These are phyloP conservation scores for Fagopyrum tataricum DNA, from an alignment of 148 eudicot species.

Conservation along the genomic window DNA sequence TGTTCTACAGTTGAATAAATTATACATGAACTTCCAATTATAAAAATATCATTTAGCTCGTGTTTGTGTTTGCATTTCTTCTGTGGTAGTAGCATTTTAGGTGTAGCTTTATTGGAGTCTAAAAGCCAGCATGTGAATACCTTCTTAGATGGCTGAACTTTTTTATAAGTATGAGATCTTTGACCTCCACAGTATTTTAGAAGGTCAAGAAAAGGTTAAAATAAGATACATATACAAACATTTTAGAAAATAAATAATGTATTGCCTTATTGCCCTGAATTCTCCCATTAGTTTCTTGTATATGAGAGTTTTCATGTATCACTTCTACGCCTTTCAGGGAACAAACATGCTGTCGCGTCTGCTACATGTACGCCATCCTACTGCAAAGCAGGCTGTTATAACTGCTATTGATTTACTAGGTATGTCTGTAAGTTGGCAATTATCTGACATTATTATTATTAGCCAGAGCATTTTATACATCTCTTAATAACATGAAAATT, in stretches of 20 bases:
- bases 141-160: not conserved
- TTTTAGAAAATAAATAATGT: not conserved
- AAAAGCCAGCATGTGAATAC: conserved; percentile 3
- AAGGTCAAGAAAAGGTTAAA: not conserved
- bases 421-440: conserved; percentile 27
- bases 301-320: not conserved
- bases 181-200: not conserved
- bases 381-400: conserved; percentile 96
- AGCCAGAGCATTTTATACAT: not conserved
- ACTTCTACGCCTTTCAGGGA: conserved; percentile 46
- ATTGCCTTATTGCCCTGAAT: not conserved
- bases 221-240: not conserved
- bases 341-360: conserved; percentile 94
- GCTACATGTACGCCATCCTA: conserved; percentile 89
- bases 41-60: not conserved
- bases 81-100: not conserved
- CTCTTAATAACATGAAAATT: not conserved
- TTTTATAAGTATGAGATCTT: not conserved
- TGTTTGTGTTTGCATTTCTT: not conserved
- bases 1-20: not conserved
- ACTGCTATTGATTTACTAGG: conserved; percentile 93
- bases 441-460: not conserved
- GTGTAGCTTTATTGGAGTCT: not conserved
- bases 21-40: not conserved
- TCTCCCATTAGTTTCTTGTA: conserved; percentile 4